Evolutionary conservation across 2,329 filamentous ascomycete species (phyloP).

Genomic region (Colletotrichum sp.): DNA sequence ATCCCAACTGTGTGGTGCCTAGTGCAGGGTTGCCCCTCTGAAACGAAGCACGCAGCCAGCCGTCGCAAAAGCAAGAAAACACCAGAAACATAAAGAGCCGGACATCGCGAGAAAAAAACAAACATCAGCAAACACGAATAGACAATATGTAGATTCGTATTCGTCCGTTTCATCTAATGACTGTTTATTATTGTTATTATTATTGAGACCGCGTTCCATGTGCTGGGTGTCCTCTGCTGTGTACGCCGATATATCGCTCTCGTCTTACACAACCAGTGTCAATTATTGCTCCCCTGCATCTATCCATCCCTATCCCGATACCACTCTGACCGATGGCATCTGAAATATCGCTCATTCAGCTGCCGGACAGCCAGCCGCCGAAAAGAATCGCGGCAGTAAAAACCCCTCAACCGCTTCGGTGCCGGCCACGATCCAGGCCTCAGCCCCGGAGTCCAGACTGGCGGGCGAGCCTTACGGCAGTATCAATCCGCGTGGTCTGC

Average conservation of each 20-base stretch:
- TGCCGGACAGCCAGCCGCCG: neutral
- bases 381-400: neutral
- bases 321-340: neutral
- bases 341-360: neutral
- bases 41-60: neutral
- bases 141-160: neutral
- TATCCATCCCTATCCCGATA: neutral
- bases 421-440: neutral
- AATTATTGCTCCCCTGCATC: neutral
- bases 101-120: neutral
- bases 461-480: neutral
- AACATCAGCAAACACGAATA: neutral
- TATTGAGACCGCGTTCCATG: neutral
- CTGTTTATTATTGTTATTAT: neutral
- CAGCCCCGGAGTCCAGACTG: conserved; percentile 1
- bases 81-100: neutral
- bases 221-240: neutral
- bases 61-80: neutral
- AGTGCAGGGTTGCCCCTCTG: neutral
- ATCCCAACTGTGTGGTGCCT: neutral
- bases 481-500: neutral
- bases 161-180: neutral
- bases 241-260: neutral
- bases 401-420: neutral
- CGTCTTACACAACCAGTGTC: neutral